A percentile compares a stretch with the other conserved stretches of the same genome.
Evolutionary conservation across 805 yeast species (phyloP).

Genomic region (Jamesozyma piceae): DNA sequence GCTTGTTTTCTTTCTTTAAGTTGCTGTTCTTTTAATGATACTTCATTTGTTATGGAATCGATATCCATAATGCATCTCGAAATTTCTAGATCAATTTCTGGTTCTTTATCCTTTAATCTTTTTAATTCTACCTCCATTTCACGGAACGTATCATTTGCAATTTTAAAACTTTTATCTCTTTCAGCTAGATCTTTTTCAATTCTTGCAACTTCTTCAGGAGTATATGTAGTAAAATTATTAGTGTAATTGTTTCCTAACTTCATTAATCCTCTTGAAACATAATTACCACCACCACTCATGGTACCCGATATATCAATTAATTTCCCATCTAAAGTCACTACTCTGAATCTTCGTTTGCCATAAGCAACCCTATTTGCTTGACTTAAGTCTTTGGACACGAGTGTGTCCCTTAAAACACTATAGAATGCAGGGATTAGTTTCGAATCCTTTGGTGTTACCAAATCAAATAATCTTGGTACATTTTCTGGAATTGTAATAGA

Average conservation of each 20-base stretch:
- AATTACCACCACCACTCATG: slow-evolving; percentile 90
- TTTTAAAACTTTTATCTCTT: slow-evolving; percentile 46
- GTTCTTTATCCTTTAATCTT: slow-evolving; percentile 53
- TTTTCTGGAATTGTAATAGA: slow-evolving; percentile 62
- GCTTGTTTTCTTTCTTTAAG: slow-evolving; percentile 31
- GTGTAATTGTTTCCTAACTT: slow-evolving; percentile 14
- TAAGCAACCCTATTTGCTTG: slow-evolving; percentile 87
- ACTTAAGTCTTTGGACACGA: slow-evolving; percentile 68
- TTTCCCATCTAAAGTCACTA: slow-evolving; percentile 88
- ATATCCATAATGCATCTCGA: slow-evolving; percentile 56
- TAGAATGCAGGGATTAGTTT: slow-evolving; percentile 82
- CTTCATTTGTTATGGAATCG: slow-evolving; percentile 47
- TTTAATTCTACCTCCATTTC: slow-evolving; percentile 54
- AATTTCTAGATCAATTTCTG: slow-evolving; percentile 55
- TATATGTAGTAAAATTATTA: slow-evolving; percentile 9
- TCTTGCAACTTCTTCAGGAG: slow-evolving; percentile 47
- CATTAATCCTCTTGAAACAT: slow-evolving; percentile 70
- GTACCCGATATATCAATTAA: slow-evolving; percentile 90
- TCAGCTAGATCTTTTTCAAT: slow-evolving; percentile 43
- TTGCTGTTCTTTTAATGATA: slow-evolving; percentile 37
- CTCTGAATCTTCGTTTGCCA: slow-evolving; percentile 71
- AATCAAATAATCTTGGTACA: slow-evolving; percentile 76
- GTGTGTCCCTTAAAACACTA: slow-evolving; percentile 75
- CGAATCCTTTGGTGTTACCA: slow-evolving; percentile 56
- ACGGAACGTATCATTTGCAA: slow-evolving; percentile 40